Evolutionary conservation across 2,329 filamentous ascomycete genomes (phyloP).

Genomic region (Sclerotiophoma versabilis): DNA sequence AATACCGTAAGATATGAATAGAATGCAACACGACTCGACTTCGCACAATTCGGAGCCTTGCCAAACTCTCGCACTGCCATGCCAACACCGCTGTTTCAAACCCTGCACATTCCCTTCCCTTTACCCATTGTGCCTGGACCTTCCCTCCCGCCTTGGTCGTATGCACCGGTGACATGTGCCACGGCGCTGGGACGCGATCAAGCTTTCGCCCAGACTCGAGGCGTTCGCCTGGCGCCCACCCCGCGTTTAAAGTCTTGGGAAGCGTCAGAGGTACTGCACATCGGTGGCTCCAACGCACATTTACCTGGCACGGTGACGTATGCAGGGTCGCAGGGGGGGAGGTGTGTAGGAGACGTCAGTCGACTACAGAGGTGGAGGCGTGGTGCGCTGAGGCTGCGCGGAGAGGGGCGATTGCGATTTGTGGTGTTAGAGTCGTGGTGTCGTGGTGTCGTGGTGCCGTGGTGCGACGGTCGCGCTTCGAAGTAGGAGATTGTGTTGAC

Average conservation of each 20-base stretch:
- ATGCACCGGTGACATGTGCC: slow-evolving; percentile 9
- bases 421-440: background rate
- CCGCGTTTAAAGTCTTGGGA: slow-evolving; percentile 9
- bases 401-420: too few species aligned
- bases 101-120: background rate
- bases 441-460: background rate
- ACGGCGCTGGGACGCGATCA: background rate
- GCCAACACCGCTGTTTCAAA: too few species aligned
- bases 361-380: too few species aligned
- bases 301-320: slow-evolving; percentile 3
- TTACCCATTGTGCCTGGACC: background rate
- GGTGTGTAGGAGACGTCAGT: too few species aligned
- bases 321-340: background rate
- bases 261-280: slow-evolving; percentile 4
- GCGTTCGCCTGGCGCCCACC: background rate
- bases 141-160: background rate
- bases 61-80: too few species aligned
- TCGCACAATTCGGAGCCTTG: too few species aligned
- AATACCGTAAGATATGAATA: too few species aligned
- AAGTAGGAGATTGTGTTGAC: too few species aligned
- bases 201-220: slow-evolving; percentile 8
- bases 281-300: background rate
- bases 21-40: too few species aligned
- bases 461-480: too few species aligned
- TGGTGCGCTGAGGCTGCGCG: too few species aligned